Conservation (phyloP, 352 stramenopile genomes). For the Bremia lactucae region DNA sequence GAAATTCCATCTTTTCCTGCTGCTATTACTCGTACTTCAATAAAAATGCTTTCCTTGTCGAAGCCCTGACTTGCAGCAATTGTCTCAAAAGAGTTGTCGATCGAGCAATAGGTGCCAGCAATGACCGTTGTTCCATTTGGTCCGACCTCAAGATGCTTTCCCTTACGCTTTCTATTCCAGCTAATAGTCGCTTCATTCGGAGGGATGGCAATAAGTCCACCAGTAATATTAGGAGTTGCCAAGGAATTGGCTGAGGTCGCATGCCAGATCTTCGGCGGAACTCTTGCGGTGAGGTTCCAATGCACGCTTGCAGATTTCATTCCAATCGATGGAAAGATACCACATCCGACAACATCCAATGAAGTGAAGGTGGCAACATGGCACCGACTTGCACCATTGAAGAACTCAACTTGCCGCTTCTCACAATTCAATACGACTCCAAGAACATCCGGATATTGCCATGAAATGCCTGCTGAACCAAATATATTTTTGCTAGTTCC, state of each 20-base stretch:
- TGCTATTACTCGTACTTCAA: conserved; percentile 47
- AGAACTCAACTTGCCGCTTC: conserved; percentile 56
- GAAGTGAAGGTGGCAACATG: conserved; percentile 20
- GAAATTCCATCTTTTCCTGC: conserved; percentile 34
- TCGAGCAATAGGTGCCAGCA: conserved; percentile 40
- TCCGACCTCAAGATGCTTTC: conserved; percentile 34
- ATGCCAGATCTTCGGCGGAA: conserved; percentile 58
- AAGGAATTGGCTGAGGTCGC: conserved; percentile 42
- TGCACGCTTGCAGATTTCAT: conserved; percentile 45
- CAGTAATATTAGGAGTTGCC: conserved; percentile 42
- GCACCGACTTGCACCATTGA: conserved; percentile 24
- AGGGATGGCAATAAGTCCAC: conserved; percentile 45
- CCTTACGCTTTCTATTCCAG: conserved; percentile 52
- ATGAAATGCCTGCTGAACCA: conserved; percentile 17
- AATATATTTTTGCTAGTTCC: conserved; percentile 7
- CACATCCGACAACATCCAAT: conserved; percentile 10
- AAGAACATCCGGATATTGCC: conserved; percentile 25
- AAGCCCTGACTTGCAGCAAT: conserved; percentile 47
- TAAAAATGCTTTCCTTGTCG: conserved; percentile 35
- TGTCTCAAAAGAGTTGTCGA: conserved; percentile 40
- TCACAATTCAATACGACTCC: conserved; percentile 59
- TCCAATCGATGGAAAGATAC: conserved; percentile 48
- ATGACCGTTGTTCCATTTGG: conserved; percentile 41
- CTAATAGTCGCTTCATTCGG: conserved; percentile 50
- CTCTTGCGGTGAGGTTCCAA: conserved; percentile 45